phyloP scores from a whole-genome alignment of 345 rosid genomes.

The Gossypium longicalyx region DNA sequence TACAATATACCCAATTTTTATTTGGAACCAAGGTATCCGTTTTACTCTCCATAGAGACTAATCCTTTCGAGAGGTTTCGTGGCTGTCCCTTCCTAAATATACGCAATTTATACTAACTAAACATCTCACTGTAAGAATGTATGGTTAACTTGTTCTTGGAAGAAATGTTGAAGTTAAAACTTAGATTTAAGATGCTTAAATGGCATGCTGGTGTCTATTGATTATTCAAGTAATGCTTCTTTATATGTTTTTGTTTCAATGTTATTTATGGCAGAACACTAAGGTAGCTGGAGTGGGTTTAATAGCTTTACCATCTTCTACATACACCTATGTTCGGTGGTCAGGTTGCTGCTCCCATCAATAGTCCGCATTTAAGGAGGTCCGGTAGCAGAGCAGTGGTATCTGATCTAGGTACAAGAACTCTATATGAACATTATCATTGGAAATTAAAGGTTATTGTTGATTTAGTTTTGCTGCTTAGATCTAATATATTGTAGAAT shows the following conservation, averaged over 20 bases:
- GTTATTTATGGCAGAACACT: not conserved
- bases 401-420: constrained; percentile 56
- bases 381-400: constrained; percentile 70
- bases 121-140: not conserved
- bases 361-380: constrained; percentile 80
- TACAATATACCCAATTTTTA: not conserved
- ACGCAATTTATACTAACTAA: not conserved
- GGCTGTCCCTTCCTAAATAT: not conserved
- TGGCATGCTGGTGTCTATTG: not conserved
- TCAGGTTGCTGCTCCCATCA: constrained; percentile 39
- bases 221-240: not conserved
- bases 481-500: constrained; percentile 15
- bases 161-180: not conserved
- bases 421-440: not conserved
- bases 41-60: too few species aligned
- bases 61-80: too few species aligned
- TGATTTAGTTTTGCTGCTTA: not conserved
- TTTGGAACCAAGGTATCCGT: too few species aligned
- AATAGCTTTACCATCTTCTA: not conserved
- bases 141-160: not conserved
- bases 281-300: not conserved
- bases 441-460: not conserved
- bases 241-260: not conserved
- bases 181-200: not conserved
- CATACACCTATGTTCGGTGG: constrained; percentile 69